phyloP scores from a whole-genome alignment of 2,329 filamentous ascomycete genomes.

The Colletotrichum australisinense region DNA sequence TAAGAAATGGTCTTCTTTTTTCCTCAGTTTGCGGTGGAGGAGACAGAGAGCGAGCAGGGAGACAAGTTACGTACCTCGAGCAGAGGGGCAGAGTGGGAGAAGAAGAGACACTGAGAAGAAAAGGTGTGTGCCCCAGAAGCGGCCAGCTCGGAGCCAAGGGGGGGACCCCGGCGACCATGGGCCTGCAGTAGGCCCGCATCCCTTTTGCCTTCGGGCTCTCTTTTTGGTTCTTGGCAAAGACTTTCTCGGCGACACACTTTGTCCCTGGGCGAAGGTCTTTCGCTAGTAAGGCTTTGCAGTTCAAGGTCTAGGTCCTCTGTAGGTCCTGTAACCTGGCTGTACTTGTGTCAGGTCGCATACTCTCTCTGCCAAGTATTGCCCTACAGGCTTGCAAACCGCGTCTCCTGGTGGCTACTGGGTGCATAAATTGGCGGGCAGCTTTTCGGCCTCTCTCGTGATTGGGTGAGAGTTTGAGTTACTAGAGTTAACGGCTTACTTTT shows the following conservation, averaged over 20 bases:
- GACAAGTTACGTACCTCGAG: background rate
- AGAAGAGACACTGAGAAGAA: background rate
- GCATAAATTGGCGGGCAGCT: too few relatives aligned
- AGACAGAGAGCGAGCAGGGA: background rate
- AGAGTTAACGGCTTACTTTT: background rate
- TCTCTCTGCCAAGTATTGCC: too few relatives aligned
- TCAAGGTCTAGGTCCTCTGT: too few relatives aligned
- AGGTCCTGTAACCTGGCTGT: too few relatives aligned
- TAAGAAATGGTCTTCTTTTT: background rate
- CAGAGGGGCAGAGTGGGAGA: background rate
- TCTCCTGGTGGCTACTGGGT: too few relatives aligned
- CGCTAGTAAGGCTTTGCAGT: too few relatives aligned
- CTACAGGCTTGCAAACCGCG: too few relatives aligned
- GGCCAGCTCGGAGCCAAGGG: slow-evolving; percentile 13
- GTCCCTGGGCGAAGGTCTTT: too few relatives aligned
- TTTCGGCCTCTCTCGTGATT: background rate
- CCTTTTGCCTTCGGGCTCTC: slow-evolving; percentile 26
- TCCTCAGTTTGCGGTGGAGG: background rate
- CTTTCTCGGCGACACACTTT: slow-evolving; percentile 5
- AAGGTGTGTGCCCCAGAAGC: slow-evolving; percentile 27
- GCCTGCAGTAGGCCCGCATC: slow-evolving; percentile 28
- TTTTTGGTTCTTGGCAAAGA: slow-evolving; percentile 21
- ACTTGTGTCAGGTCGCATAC: too few relatives aligned
- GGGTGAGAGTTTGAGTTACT: background rate
- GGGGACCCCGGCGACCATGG: slow-evolving; percentile 1